Evolutionary conservation across 225 moss, liverwort and hornwort species (phyloP), one percentile per base, ranked within the genome.

Genomic region (Pseudisothecium myosuroides): DNA sequence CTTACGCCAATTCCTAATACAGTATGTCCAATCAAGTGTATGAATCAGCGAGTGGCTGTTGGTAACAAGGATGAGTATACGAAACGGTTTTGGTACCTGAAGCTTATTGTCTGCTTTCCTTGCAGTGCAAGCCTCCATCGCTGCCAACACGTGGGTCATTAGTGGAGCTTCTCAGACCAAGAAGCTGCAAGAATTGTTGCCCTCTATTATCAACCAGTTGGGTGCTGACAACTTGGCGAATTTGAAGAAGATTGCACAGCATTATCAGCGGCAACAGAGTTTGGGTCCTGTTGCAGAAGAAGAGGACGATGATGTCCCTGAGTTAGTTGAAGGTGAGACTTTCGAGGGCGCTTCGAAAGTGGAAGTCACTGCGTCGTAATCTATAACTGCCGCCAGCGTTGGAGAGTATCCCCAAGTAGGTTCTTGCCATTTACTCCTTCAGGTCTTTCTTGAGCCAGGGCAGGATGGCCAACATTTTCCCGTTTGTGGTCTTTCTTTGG

Each of bases 271-370:
- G 58, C 79, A 91, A 63, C 84, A 89, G 43, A 90, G 69, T 21
- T 49, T 85, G 69, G 72, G 64, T n/a, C 52, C 58, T 47, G 74
- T 89, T 23, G 91, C 80, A 45, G 58, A 87, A 80, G 91, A 87
- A n/a, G 89, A 86, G 23, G 91, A 91, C 17, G 87, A 89, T 49
- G 89, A 84, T 80, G 89, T 89, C 8, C 91, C 73, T 43, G 83
- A 87, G 68, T 83, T 91, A 55, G 91, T 91, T 26, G 87, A 89
- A 63, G 91, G 91, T 28, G 89, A 91, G 87, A 91, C 87, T 23
- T 91, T 89, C 65, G 87, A 91, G 69, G 84, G 83, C 22, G 81
- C 81, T 81, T 81, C 81, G 13, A 47, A 81, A 81, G 81, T 32
- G 62, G 62, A 81, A 81, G 47, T 81, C 62, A 62, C 62, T 62